Conservation (phyloP, 202 grass and related monocot genomes). For the Brachypodium distachyon region DNA sequence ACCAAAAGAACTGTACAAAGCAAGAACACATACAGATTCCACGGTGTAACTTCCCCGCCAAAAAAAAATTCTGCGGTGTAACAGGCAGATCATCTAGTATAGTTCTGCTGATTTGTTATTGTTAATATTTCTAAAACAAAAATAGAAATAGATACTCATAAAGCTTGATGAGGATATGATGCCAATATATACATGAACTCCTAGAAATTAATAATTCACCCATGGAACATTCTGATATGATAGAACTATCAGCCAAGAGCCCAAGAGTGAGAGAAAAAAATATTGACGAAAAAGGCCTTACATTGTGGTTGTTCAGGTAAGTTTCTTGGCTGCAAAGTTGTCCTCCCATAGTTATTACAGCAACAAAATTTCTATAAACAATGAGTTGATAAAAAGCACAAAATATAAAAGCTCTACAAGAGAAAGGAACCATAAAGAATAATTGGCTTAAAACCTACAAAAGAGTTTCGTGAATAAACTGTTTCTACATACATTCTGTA, state of each 20-base stretch:
- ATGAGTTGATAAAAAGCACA: constrained; percentile 17
- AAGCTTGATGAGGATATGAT: not conserved
- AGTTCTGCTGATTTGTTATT: constrained; percentile 64
- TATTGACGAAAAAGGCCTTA: constrained; percentile 19
- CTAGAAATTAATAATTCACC: not conserved
- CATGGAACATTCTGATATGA: not conserved
- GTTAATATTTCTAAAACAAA: constrained; percentile 57
- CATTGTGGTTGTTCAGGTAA: constrained; percentile 60
- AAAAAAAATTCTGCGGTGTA: constrained; percentile 43
- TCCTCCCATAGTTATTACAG: constrained; percentile 72
- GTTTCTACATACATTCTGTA: too few species aligned
- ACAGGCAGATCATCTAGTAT: constrained; percentile 62
- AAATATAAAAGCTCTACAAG: constrained; percentile 7
- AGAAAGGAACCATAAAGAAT: not conserved
- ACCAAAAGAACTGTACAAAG: constrained; percentile 3
- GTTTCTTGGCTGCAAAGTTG: constrained; percentile 47
- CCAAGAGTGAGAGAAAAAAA: not conserved
- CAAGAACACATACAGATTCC: constrained; percentile 46
- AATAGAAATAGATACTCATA: constrained; percentile 14
- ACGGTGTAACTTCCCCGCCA: too few species aligned
- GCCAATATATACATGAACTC: too few species aligned
- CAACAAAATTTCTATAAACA: constrained; percentile 54
- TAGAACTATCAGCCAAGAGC: not conserved
- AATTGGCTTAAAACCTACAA: too few species aligned
- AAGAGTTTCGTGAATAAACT: too few species aligned